phyloP scores from a whole-genome alignment of 768 basidiomycete species.

The Leccinum barrowsii region DNA sequence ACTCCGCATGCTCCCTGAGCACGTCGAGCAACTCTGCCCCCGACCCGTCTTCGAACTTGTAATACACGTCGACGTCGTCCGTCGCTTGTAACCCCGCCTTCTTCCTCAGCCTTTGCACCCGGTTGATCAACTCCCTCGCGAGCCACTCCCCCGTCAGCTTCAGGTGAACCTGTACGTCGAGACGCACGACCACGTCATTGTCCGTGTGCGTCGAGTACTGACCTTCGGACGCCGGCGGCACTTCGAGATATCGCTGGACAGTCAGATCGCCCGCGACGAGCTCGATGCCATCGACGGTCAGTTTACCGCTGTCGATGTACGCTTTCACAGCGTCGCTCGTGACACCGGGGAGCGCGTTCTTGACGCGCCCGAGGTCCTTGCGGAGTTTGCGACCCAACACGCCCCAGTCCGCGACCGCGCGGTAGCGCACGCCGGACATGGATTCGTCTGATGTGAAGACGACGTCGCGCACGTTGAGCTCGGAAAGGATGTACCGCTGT shows the following conservation, averaged over 20 bases:
- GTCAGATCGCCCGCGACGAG: constrained; percentile 88
- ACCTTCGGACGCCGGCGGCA: constrained; percentile 54
- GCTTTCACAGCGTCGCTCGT: constrained; percentile 78
- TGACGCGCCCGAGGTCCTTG: constrained; percentile 86
- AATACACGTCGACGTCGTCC: constrained; percentile 89
- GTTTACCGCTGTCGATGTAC: constrained; percentile 70
- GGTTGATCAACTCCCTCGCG: constrained; percentile 85
- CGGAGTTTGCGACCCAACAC: constrained; percentile 90
- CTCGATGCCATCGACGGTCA: constrained; percentile 86
- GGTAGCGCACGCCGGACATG: constrained; percentile 83
- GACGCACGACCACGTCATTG: constrained; percentile 89
- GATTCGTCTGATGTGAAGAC: constrained; percentile 87
- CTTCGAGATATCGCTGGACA: constrained; percentile 87
- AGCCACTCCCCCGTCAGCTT: constrained; percentile 88
- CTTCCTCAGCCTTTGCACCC: constrained; percentile 93
- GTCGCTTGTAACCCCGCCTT: constrained; percentile 93
- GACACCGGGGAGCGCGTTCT: constrained; percentile 78
- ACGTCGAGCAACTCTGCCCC: constrained; percentile 64
- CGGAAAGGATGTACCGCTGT: constrained; percentile 85
- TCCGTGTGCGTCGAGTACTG: constrained; percentile 85
- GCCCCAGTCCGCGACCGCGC: constrained; percentile 92
- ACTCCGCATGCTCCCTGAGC: constrained; percentile 60
- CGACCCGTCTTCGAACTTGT: constrained; percentile 67
- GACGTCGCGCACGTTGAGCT: constrained; percentile 91
- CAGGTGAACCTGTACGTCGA: constrained; percentile 84